These are phyloP conservation scores for Aschersonia sp. DNA, from an alignment of 2,329 filamentous ascomycete genomes.

Conservation along the genomic window DNA sequence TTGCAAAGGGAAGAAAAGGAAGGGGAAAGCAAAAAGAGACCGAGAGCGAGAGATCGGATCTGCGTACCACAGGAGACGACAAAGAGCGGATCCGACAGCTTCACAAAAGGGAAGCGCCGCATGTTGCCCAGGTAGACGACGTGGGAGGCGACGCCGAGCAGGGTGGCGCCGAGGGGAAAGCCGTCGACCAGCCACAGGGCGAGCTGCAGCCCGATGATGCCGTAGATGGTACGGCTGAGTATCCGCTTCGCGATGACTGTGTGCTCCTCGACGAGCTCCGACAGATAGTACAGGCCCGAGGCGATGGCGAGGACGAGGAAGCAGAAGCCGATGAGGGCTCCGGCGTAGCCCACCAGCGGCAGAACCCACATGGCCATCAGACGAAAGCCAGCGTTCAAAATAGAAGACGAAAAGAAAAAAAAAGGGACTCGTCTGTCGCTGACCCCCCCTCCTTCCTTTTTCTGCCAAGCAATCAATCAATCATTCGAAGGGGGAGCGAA, in stretches of 20 bases:
- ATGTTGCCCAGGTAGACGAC: constrained; percentile 82
- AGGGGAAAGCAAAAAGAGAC: no score
- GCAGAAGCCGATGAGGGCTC: constrained; percentile 75
- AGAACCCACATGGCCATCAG: constrained; percentile 71
- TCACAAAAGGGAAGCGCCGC: constrained; percentile 58
- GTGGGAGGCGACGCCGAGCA: constrained; percentile 68
- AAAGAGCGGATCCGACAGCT: constrained; percentile 77
- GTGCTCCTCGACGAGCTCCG: constrained; percentile 94
- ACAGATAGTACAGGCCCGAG: constrained; percentile 96
- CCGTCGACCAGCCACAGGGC: constrained; percentile 67
- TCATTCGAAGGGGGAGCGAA: no score
- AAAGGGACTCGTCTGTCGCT: not conserved
- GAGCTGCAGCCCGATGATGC: constrained; percentile 57
- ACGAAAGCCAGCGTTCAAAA: no score
- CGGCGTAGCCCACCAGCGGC: constrained; percentile 78
- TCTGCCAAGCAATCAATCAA: no score
- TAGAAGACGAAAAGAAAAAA: not conserved
- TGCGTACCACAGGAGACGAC: constrained; percentile 61
- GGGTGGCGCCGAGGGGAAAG: constrained; percentile 64
- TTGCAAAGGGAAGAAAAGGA: no score
- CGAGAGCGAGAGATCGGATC: no score
- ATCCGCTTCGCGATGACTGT: constrained; percentile 82
- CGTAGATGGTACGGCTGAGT: constrained; percentile 75
- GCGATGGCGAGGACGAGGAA: constrained; percentile 94
- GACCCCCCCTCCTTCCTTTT: not conserved